Conservation (phyloP, 805 yeast species). For the Wickerhamomyces mucosus region DNA sequence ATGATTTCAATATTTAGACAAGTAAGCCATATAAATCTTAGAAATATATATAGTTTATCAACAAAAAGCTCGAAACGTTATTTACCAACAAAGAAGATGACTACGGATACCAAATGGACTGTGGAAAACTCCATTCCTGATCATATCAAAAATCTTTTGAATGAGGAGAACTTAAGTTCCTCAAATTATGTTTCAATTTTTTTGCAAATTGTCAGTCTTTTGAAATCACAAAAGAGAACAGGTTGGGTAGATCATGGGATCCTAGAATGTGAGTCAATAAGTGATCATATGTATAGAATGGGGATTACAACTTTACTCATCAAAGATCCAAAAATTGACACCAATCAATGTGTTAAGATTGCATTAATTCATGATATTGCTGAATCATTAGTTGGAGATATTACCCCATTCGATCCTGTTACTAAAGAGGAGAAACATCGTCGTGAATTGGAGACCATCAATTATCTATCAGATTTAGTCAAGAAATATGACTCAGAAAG, state of each 20-base stretch:
- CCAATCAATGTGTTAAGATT: conserved; percentile 68
- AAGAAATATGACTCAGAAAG: conserved; percentile 54
- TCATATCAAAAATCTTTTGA: conserved; percentile 29
- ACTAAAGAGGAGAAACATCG: conserved; percentile 75
- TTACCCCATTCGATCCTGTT: conserved; percentile 72
- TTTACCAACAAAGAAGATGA: conserved; percentile 7
- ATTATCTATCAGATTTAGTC: conserved; percentile 52
- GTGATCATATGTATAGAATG: conserved; percentile 98
- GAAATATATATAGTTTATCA: too few species aligned
- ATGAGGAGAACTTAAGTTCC: conserved; percentile 3
- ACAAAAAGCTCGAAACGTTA: too few species aligned
- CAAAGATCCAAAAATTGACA: conserved; percentile 40
- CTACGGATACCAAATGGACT: conserved; percentile 31
- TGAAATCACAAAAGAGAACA: conserved; percentile 78
- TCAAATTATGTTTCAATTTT: conserved; percentile 46
- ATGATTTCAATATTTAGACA: too few species aligned
- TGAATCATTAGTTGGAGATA: conserved; percentile 89
- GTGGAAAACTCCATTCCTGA: conserved; percentile 46
- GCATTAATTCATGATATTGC: conserved; percentile 93
- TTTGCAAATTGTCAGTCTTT: conserved; percentile 55
- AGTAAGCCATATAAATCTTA: too few species aligned
- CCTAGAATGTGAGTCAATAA: conserved; percentile 46
- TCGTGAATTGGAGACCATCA: conserved; percentile 67
- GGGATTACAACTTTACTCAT: conserved; percentile 69
- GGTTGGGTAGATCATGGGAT: conserved; percentile 79